Evolutionary conservation across 2,329 filamentous ascomycete genomes (phyloP), one percentile per base, ranked within the genome.

Genomic region (Exophiala sp.): DNA sequence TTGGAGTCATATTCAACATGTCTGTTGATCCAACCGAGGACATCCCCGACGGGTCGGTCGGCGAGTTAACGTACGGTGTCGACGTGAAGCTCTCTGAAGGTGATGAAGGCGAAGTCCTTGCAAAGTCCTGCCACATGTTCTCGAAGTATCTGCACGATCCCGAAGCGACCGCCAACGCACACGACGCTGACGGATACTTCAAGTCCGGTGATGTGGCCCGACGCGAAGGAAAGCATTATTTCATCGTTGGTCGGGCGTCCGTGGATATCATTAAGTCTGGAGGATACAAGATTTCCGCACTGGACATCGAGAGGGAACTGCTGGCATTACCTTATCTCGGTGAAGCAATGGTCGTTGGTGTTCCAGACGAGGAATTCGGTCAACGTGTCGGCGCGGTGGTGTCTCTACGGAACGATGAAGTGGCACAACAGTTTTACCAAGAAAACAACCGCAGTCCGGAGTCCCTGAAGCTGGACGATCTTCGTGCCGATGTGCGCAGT

Each of bases 211-310:
- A 75, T 47, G 63, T 67, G 35, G 65, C 65, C 4, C 41, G 63
- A 6, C 58, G 59, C 5, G 62, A 66, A 41, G 62, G 60, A 1
- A 54, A 58, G 35, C 20, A 71, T 66, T 78, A 75, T 59, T 78
- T 67, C 49, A 78, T 78, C 47, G 62, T 75, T 14, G 77, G 76
- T 11, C 69, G 75, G 11, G 74, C 72, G 3, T 74, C 71, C 14
- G 66, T 76, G 9, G 75, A 78, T 56, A 77, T 79, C 32, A 75
- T 80, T 60, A 79, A 79, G 56, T 74, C 71, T 6, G 75, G 76
- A 4, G 77, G 76, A 0, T 78, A 78, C 63, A 79, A 78, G 65
- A 76, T 78, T 47, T 75, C 72, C 1, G 75, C 76, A 2, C 65
- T 78, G 3, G 77, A 79, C 38, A 74, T 79, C 39, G 76, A 79